Conservation (phyloP, 208 protist species). For the Trypanosoma cruzi region DNA sequence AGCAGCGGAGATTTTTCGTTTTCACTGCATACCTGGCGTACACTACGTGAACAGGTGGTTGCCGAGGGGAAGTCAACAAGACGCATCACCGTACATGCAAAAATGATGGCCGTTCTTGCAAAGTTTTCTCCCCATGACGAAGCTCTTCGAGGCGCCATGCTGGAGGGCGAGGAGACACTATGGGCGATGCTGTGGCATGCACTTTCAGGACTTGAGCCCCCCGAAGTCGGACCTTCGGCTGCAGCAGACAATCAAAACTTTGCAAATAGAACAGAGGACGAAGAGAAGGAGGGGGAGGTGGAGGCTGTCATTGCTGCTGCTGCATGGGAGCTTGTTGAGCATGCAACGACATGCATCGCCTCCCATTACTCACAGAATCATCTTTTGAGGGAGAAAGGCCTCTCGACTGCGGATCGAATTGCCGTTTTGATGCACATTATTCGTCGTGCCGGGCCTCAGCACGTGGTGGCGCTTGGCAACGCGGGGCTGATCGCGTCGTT, state of each 20-base stretch:
- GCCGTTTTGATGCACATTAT: constrained; percentile 21
- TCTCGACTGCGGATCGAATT: constrained; percentile 11
- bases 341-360: constrained; percentile 24
- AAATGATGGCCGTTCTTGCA: constrained; percentile 30
- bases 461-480: constrained; percentile 35
- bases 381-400: constrained; percentile 12
- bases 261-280: too few species aligned
- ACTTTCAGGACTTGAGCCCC: background rate
- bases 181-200: constrained; percentile 17
- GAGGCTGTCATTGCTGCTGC: background rate
- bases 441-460: background rate
- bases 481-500: constrained; percentile 34
- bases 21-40: constrained; percentile 15
- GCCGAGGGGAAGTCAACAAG: background rate
- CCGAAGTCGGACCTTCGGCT: background rate
- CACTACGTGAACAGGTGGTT: constrained; percentile 6
- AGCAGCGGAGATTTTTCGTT: background rate
- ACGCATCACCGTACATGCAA: constrained; percentile 6
- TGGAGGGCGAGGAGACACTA: constrained; percentile 18
- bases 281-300: background rate
- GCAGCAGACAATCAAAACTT: too few species aligned
- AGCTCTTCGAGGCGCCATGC: constrained; percentile 16
- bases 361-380: constrained; percentile 21
- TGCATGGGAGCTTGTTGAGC: constrained; percentile 28
- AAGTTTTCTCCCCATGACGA: constrained; percentile 32